A percentile compares a stretch with the other conserved stretches of the same genome.
Conservation (phyloP, 257 asterid species). For the Gentiana macrophylla region DNA sequence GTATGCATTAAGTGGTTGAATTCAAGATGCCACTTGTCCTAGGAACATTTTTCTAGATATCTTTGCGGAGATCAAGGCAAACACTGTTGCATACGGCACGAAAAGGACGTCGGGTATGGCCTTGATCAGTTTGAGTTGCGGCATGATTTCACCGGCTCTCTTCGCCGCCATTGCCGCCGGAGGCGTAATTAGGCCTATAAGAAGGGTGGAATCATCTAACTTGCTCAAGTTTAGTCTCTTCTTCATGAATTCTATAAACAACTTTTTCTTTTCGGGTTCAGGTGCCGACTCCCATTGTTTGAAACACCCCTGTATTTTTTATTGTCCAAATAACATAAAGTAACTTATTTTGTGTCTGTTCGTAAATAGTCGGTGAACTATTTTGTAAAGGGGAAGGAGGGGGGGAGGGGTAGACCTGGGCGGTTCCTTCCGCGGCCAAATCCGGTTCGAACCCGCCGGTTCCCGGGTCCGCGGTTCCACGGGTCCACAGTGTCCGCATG, state of each 20-base stretch:
- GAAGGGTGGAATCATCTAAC: slow-evolving; percentile 54
- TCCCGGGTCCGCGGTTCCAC: too few species aligned
- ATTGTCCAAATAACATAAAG: too few species aligned
- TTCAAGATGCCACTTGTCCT: slow-evolving; percentile 30
- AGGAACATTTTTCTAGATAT: slow-evolving; percentile 56
- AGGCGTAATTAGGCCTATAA: slow-evolving; percentile 64
- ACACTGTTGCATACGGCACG: slow-evolving; percentile 63
- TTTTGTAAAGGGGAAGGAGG: too few species aligned
- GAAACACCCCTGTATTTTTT: slow-evolving; percentile 33
- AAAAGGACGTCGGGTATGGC: slow-evolving; percentile 68
- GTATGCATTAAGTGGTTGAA: too few species aligned
- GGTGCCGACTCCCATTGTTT: slow-evolving; percentile 24
- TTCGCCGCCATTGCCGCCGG: slow-evolving; percentile 90
- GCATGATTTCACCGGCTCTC: slow-evolving; percentile 69
- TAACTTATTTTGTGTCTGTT: too few species aligned
- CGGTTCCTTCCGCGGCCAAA: too few species aligned
- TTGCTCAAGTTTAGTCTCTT: slow-evolving; percentile 41
- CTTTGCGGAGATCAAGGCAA: slow-evolving; percentile 64
- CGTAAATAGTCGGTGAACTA: too few species aligned
- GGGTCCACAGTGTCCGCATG: too few species aligned
- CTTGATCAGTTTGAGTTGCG: slow-evolving; percentile 67
- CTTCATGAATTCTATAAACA: slow-evolving; percentile 55
- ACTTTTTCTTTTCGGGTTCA: slow-evolving; percentile 31
- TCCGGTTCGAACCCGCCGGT: too few species aligned
- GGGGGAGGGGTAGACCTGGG: too few species aligned